A percentile compares a stretch with the other conserved stretches of the same genome.
These are phyloP conservation scores for Fraxinus excelsior DNA, from an alignment of 257 asterid genomes.

Conservation along the genomic window DNA sequence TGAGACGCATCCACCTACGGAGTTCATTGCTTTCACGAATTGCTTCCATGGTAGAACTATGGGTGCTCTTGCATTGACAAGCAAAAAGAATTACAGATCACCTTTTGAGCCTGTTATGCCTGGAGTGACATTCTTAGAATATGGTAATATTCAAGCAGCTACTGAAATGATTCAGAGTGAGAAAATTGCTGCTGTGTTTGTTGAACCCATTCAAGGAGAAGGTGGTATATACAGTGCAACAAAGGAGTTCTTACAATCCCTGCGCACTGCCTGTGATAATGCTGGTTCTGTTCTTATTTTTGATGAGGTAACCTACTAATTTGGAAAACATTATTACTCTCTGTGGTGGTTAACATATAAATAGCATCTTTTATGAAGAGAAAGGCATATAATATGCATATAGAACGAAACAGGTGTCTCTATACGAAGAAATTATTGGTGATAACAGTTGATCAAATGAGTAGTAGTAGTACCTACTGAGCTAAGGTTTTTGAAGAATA, in stretches of 20 bases:
- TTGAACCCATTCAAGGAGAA: constrained; percentile 96
- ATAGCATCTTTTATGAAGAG: neutral
- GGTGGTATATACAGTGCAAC: constrained; percentile 93
- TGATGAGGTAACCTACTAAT: constrained; percentile 72
- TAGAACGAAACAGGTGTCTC: neutral
- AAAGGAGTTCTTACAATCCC: constrained; percentile 64
- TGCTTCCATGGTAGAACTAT: constrained; percentile 92
- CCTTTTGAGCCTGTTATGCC: constrained; percentile 98
- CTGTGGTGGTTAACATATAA: neutral
- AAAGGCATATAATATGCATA: neutral
- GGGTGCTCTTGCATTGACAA: constrained; percentile 93
- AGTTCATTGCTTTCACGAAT: constrained; percentile 79
- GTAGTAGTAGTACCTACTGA: neutral
- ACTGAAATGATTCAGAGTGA: constrained; percentile 62
- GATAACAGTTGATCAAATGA: neutral
- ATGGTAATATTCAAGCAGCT: constrained; percentile 71
- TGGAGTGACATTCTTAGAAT: constrained; percentile 79
- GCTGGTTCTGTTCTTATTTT: constrained; percentile 79
- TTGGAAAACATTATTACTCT: neutral
- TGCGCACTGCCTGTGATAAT: constrained; percentile 76
- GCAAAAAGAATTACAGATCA: constrained; percentile 75
- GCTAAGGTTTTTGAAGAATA: neutral
- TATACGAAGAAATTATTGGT: neutral
- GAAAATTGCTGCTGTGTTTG: constrained; percentile 88
- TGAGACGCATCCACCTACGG: constrained; percentile 55